A percentile compares a stretch with the other conserved stretches of the same genome.
phyloP scores from a whole-genome alignment of 2,329 filamentous ascomycete genomes.

The Trichophyton mentagrophytes region DNA sequence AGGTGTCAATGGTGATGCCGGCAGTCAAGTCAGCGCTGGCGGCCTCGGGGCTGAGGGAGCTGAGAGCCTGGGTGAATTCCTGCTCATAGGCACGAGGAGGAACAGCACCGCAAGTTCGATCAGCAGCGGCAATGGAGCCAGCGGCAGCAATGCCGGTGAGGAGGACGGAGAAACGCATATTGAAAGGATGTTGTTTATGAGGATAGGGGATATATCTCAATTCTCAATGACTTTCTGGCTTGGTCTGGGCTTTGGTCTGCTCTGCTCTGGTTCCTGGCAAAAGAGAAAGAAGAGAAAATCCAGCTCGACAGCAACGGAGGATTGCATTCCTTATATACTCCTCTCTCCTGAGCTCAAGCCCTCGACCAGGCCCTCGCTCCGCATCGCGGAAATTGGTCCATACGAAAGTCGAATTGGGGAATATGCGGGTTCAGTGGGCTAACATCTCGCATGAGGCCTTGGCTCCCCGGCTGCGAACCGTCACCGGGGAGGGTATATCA shows the following conservation, averaged over 20 bases:
- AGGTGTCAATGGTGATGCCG: conserved; percentile 27
- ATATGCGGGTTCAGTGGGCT: background rate
- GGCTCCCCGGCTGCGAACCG: background rate
- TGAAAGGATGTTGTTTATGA: background rate
- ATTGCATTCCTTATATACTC: background rate
- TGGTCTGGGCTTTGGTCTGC: background rate
- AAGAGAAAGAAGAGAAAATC: background rate
- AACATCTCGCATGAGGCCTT: background rate
- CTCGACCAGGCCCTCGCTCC: background rate
- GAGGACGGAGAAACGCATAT: conserved; percentile 9
- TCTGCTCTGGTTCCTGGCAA: background rate
- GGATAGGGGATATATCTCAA: background rate
- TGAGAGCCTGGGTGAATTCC: conserved; percentile 3
- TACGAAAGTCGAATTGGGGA: background rate
- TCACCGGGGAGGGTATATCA: background rate
- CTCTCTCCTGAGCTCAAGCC: background rate
- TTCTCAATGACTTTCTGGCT: background rate
- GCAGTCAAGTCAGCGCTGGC: background rate
- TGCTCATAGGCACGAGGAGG: background rate
- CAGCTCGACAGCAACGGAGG: background rate
- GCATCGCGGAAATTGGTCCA: background rate
- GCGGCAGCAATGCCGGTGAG: conserved; percentile 6
- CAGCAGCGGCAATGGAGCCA: conserved; percentile 7
- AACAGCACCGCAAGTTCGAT: conserved; percentile 6
- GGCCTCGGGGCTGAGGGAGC: background rate